Percentiles rank a stretch among this genome's conserved stretches.
phyloP scores from a whole-genome alignment of 495 filamentous ascomycete species.

The Hypoxylon subgilvum region DNA sequence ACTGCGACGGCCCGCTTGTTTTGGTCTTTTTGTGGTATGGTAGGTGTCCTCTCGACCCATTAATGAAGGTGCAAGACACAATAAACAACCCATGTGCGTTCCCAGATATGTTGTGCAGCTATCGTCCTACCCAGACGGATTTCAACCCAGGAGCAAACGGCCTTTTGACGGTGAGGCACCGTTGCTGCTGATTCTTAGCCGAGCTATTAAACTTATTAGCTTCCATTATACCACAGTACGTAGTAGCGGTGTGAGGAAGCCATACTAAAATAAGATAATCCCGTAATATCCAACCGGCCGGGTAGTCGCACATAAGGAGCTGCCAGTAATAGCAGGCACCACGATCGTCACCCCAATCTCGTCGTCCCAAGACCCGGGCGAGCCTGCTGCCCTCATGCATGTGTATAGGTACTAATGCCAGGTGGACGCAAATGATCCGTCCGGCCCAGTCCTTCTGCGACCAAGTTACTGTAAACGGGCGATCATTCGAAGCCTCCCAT shows the following conservation, averaged over 20 bases:
- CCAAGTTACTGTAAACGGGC: constrained; percentile 33
- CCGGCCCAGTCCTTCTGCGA: constrained; percentile 32
- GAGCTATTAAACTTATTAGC: constrained; percentile 32
- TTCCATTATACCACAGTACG: constrained; percentile 38
- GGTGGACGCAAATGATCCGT: constrained; percentile 28
- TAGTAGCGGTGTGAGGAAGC: constrained; percentile 40
- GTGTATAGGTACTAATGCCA: constrained; percentile 38
- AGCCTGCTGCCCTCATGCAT: constrained; percentile 33
- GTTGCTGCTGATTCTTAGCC: constrained; percentile 31
- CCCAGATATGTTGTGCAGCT: constrained; percentile 24
- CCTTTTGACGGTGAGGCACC: constrained; percentile 18
- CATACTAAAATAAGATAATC: constrained; percentile 37
- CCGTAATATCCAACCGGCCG: constrained; percentile 35
- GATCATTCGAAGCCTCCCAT: constrained; percentile 31
- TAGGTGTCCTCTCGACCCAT: constrained; percentile 26
- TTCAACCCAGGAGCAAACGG: constrained; percentile 17
- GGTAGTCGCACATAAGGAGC: constrained; percentile 37
- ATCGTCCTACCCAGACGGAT: constrained; percentile 17
- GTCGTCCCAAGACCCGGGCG: constrained; percentile 36
- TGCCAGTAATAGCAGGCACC: constrained; percentile 35
- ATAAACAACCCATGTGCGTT: constrained; percentile 24
- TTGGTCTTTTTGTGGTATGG: constrained; percentile 24
- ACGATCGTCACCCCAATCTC: constrained; percentile 37
- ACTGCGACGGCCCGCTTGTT: constrained; percentile 40
- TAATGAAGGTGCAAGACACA: constrained; percentile 28